Conservation (phyloP, 2,329 filamentous ascomycete species). For the Fusarium sp. region DNA sequence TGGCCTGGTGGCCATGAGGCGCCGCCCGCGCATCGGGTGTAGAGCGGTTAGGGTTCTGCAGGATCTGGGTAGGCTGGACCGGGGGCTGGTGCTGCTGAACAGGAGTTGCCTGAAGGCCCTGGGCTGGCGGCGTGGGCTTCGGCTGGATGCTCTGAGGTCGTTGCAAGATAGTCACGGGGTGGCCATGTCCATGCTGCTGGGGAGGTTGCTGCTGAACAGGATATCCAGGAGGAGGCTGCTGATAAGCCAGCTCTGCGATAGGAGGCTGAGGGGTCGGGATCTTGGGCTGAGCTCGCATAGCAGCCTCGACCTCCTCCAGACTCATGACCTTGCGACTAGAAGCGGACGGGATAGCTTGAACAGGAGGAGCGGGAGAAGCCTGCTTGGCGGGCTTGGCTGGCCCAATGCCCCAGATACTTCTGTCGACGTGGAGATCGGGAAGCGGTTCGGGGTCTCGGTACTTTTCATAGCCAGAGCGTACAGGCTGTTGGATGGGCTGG, state of each 20-base stretch:
- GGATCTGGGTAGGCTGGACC: slow-evolving; percentile 76
- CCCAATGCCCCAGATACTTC: slow-evolving; percentile 89
- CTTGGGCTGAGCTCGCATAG: slow-evolving; percentile 80
- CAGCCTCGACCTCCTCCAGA: slow-evolving; percentile 94
- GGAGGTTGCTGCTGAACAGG: slow-evolving; percentile 48
- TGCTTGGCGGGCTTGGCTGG: slow-evolving; percentile 60
- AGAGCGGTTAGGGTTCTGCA: slow-evolving; percentile 81
- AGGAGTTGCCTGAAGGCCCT: slow-evolving; percentile 43
- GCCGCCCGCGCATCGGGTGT: slow-evolving; percentile 60
- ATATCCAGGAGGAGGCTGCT: slow-evolving; percentile 44
- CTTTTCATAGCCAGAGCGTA: slow-evolving; percentile 88
- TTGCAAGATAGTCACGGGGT: slow-evolving; percentile 68
- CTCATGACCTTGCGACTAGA: slow-evolving; percentile 86
- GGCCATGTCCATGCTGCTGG: slow-evolving; percentile 55
- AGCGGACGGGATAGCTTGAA: slow-evolving; percentile 39
- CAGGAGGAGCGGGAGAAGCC: slow-evolving; percentile 46
- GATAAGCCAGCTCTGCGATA: slow-evolving; percentile 44
- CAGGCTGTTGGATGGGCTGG: slow-evolving; percentile 64
- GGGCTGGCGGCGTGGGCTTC: slow-evolving; percentile 54
- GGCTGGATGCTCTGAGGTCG: slow-evolving; percentile 60
- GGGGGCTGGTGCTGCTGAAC: slow-evolving; percentile 55
- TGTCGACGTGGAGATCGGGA: slow-evolving; percentile 91
- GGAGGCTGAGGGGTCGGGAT: slow-evolving; percentile 56
- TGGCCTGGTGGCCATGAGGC: slow-evolving; percentile 53
- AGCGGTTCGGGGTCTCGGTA: slow-evolving; percentile 88